Evolutionary conservation across 208 protist species (phyloP), one percentile per base, ranked within the genome.

Genomic region (Crithidia bombi): DNA sequence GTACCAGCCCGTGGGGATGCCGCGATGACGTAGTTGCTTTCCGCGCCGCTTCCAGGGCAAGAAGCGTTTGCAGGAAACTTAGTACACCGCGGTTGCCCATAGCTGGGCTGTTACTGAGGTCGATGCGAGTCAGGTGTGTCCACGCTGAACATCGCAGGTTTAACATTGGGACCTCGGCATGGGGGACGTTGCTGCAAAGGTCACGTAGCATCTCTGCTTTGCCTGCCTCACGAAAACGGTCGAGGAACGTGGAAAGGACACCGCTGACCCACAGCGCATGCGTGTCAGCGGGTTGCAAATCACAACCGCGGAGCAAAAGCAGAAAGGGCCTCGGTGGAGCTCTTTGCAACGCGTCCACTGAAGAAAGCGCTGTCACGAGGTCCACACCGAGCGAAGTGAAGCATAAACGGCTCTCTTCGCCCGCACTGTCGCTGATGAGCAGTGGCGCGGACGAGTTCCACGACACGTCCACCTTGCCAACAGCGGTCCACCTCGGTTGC

Each of bases 21-120:
- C 7, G 23, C 3, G 15, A 7, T 9, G 9, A 30, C 26, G 25
- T n/a, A 1, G 61, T 63, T 0, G 57, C 39, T 28, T 23, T n/a
- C 19, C 67, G 35, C 1, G 61, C 52, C 9, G 33, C 50, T 36
- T 81, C 76, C 19, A 78, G 57, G 9, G 57, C 15, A 0, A 77
- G 17, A 10, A 78, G 17, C 0, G 58, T 52, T 0, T 59, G n/a
- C 21, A 82, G 30, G 9, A 78, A 35, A 35, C 61, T 21, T 6
- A 47, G 33, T 15, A 82, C 46, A 21, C 66, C 59, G 11, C 28
- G 5, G 47, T 61, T 63, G 1, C 67, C 61, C 30, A 78, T 5
- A 49, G 46, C 21, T 10, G 41, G 4, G 17, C 64, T 78, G 47
- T 78, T 39, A 19, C 73, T 82, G 12, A 82, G 41, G 41, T 82